Conservation (phyloP, 1,284 basidiomycete genomes). For the Prillingera fragicola region DNA sequence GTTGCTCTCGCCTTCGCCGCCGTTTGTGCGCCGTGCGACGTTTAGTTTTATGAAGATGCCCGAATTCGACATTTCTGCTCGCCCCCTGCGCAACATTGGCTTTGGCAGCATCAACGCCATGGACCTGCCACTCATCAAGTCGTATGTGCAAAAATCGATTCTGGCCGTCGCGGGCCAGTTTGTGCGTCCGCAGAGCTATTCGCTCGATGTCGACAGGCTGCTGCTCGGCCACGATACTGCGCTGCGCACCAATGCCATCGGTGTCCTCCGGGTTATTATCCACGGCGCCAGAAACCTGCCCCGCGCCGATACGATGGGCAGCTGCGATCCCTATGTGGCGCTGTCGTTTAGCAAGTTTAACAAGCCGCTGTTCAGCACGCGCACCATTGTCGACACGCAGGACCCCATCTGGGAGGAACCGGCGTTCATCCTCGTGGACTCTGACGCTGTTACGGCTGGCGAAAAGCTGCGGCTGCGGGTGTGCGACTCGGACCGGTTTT, state of each 20-base stretch:
- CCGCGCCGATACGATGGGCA: conserved; percentile 41
- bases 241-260: conserved; percentile 37
- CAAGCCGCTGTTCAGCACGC: conserved; percentile 44
- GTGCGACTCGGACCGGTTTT: conserved; percentile 50
- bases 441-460: conserved; percentile 43
- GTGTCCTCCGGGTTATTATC: conserved; percentile 43
- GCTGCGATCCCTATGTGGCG: conserved; percentile 46
- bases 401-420: conserved; percentile 46
- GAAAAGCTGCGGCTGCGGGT: conserved; percentile 40
- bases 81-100: conserved; percentile 35
- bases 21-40: conserved; percentile 43
- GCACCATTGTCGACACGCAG: conserved; percentile 41
- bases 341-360: conserved; percentile 43
- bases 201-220: conserved; percentile 44
- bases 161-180: conserved; percentile 43
- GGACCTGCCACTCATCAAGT: conserved; percentile 44
- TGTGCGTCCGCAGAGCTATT: conserved; percentile 42
- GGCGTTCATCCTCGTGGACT: conserved; percentile 22
- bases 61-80: conserved; percentile 46
- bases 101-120: conserved; percentile 45
- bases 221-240: conserved; percentile 40
- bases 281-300: conserved; percentile 40
- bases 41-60: conserved; percentile 46
- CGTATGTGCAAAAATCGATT: conserved; percentile 42
- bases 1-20: conserved; percentile 44